These are phyloP conservation scores for Aegilops sharonensis DNA, from an alignment of 176 grass and related monocot species.

Conservation along the genomic window DNA sequence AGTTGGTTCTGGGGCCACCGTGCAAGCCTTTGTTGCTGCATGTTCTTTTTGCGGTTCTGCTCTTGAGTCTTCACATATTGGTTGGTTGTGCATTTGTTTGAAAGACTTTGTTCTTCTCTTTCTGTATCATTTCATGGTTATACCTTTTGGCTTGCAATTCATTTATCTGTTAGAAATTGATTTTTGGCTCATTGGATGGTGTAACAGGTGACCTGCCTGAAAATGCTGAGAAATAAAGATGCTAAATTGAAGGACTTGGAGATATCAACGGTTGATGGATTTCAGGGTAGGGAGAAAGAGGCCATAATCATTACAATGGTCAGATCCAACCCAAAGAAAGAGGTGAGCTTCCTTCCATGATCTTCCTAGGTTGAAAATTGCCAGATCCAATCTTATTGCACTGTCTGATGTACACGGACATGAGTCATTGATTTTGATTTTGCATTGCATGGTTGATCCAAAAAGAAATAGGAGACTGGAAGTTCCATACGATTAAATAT, in stretches of 20 bases:
- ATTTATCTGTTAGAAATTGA: not conserved
- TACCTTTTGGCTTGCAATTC: not conserved
- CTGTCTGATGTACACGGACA: not conserved
- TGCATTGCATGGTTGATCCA: not conserved
- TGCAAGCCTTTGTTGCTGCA: not conserved
- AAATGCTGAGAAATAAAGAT: slow-evolving; percentile 83
- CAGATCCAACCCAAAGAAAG: slow-evolving; percentile 85
- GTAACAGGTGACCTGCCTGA: slow-evolving; percentile 75
- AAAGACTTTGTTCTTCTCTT: not conserved
- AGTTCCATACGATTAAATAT: not conserved
- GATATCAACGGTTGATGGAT: slow-evolving; percentile 97
- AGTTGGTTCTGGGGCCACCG: not conserved
- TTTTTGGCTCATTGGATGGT: not conserved
- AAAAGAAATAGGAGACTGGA: not conserved
- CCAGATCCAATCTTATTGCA: too few relatives aligned
- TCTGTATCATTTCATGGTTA: not conserved
- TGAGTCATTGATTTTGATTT: slow-evolving; percentile 1
- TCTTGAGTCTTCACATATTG: not conserved
- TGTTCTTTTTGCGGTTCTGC: not conserved
- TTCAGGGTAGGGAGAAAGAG: slow-evolving; percentile 96
- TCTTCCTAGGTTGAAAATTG: not conserved
- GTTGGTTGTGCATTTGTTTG: not conserved
- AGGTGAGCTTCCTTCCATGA: slow-evolving; percentile 46
- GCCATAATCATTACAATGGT: slow-evolving; percentile 97
- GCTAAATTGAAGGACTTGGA: slow-evolving; percentile 79